A percentile compares a stretch with the other conserved stretches of the same genome.
phyloP scores from a whole-genome alignment of 2,329 filamentous ascomycete species.

The Dothistroma septosporum region DNA sequence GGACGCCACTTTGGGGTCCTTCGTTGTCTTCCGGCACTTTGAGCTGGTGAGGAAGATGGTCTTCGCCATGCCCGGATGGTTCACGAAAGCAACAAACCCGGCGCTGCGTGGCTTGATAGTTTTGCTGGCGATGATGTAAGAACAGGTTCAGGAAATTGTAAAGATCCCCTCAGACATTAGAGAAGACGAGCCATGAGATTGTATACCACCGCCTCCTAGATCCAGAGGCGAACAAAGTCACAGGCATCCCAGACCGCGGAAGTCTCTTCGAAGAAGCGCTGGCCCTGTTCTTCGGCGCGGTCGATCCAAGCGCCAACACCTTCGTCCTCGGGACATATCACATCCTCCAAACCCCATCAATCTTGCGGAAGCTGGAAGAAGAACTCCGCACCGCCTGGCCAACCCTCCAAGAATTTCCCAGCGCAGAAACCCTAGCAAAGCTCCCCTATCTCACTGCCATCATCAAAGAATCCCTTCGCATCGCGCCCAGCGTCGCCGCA shows the following conservation, averaged over 20 bases:
- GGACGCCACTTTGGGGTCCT: conserved; percentile 36
- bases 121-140: conserved; percentile 35
- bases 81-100: conserved; percentile 38
- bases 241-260: conserved; percentile 31
- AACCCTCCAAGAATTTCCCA: conserved; percentile 4
- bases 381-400: conserved; percentile 34
- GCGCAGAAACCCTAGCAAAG: conserved; percentile 13
- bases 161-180: conserved; percentile 32
- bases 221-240: conserved; percentile 32
- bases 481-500: conserved; percentile 42
- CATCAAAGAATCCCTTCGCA: conserved; percentile 48
- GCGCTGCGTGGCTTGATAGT: conserved; percentile 38
- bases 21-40: conserved; percentile 42
- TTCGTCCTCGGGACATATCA: conserved; percentile 42
- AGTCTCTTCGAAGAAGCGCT: conserved; percentile 45
- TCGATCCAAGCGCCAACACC: conserved; percentile 44
- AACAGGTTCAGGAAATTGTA: conserved; percentile 34
- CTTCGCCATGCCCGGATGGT: conserved; percentile 35
- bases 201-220: conserved; percentile 38
- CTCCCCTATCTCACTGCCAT: conserved; percentile 48
- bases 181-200: conserved; percentile 36
- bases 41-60: conserved; percentile 37
- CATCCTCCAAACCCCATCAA: conserved; percentile 36
- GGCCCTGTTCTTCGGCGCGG: conserved; percentile 46
- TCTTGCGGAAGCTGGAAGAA: conserved; percentile 35